Evolutionary conservation across 371 early-diverging fungal genomes (phyloP).

Genomic region (Mucor racemosus): DNA sequence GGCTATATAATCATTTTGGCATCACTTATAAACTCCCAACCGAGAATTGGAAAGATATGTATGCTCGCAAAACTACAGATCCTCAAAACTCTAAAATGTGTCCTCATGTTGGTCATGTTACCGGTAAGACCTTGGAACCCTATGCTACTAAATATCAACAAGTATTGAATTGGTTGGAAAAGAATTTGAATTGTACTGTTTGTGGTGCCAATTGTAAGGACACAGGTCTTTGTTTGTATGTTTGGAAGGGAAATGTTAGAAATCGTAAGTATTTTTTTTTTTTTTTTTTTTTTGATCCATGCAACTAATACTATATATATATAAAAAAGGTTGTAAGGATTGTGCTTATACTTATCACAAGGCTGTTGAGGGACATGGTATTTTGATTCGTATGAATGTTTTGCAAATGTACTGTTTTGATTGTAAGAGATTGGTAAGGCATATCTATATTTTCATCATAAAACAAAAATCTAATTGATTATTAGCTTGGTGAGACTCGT

Average conservation of each 20-base stretch:
- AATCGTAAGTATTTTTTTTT: slow-evolving; percentile 28
- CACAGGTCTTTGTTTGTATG: slow-evolving; percentile 31
- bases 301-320: no score
- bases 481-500: slow-evolving; percentile 44
- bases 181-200: slow-evolving; percentile 43
- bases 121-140: slow-evolving; percentile 32
- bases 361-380: slow-evolving; percentile 45
- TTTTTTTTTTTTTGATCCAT: no score
- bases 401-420: slow-evolving; percentile 54
- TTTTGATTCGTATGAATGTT: slow-evolving; percentile 47
- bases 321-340: slow-evolving; percentile 36
- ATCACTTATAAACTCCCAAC: slow-evolving; percentile 48
- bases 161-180: slow-evolving; percentile 42
- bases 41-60: slow-evolving; percentile 48
- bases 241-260: slow-evolving; percentile 48
- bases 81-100: slow-evolving; percentile 44
- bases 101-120: slow-evolving; percentile 47
- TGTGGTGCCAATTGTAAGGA: slow-evolving; percentile 42
- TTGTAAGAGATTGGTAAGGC: slow-evolving; percentile 45
- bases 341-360: slow-evolving; percentile 52
- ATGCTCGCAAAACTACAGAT: slow-evolving; percentile 38
- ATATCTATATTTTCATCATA: neutral
- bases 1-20: slow-evolving; percentile 42
- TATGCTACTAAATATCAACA: slow-evolving; percentile 42
- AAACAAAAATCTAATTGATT: neutral